Conservation (phyloP, 2,329 filamentous ascomycete species). For the Calonectria hawksworthii region DNA sequence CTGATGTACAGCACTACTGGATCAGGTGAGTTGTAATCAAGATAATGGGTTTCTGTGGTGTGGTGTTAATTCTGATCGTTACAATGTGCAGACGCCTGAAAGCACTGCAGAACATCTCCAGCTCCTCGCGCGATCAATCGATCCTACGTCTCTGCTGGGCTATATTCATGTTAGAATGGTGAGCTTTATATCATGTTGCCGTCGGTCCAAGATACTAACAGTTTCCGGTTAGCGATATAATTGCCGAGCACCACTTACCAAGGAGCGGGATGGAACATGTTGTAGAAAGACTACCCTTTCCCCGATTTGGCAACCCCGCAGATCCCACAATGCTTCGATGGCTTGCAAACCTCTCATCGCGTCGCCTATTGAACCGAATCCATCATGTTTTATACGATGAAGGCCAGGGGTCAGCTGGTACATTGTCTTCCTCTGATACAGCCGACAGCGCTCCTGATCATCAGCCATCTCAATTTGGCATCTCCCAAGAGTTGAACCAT, state of each 20-base stretch:
- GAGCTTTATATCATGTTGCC: fast-evolving
- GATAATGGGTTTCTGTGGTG: neutral
- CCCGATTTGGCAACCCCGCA: conserved; percentile 28
- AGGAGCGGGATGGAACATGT: conserved; percentile 40
- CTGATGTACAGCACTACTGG: conserved; percentile 40
- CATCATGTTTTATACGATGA: conserved; percentile 40
- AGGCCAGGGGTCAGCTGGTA: conserved; percentile 6
- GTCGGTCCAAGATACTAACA: neutral
- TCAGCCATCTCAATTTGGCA: conserved; percentile 13
- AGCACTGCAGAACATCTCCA: conserved; percentile 23
- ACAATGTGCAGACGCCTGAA: conserved; percentile 23
- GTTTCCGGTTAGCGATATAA: conserved; percentile 27
- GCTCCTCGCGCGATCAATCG: conserved; percentile 34
- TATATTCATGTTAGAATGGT: conserved; percentile 38
- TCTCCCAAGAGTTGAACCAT: conserved; percentile 35
- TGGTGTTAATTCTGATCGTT: fast-evolving
- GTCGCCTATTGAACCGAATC: conserved; percentile 34
- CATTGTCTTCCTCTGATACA: conserved; percentile 17
- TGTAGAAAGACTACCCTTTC: conserved; percentile 38
- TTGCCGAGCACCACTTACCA: conserved; percentile 39
- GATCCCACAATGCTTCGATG: conserved; percentile 39
- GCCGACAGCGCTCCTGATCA: neutral
- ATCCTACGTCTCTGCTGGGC: conserved; percentile 38
- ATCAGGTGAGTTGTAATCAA: conserved; percentile 21
- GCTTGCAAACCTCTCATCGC: conserved; percentile 37